phyloP scores from a whole-genome alignment of 2,329 filamentous ascomycete species.

The Curvularia verruculosa region DNA sequence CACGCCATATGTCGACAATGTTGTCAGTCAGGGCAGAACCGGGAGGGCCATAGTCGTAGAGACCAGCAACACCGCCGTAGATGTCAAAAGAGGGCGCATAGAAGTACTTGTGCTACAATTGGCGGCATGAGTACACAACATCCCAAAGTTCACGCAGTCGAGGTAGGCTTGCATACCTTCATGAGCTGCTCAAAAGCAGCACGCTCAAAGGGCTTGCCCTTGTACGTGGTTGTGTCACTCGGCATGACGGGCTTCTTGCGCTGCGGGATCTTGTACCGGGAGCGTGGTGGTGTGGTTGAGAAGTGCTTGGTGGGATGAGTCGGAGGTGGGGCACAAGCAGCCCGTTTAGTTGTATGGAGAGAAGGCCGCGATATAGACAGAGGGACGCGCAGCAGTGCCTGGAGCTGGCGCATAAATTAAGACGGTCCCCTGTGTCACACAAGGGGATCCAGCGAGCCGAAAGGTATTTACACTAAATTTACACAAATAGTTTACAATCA shows the following conservation, averaged over 20 bases:
- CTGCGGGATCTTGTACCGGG: slow-evolving; percentile 38
- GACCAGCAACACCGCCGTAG: slow-evolving; percentile 84
- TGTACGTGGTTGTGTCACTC: slow-evolving; percentile 61
- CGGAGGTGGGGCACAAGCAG: slow-evolving; percentile 41
- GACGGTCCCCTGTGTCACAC: slow-evolving; percentile 27
- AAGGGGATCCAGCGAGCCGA: slow-evolving; percentile 30
- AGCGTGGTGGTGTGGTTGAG: slow-evolving; percentile 40
- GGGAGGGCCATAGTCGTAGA: slow-evolving; percentile 93
- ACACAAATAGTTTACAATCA: slow-evolving; percentile 21
- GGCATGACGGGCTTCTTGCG: slow-evolving; percentile 41
- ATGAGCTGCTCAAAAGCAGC: slow-evolving; percentile 82
- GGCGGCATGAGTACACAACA: slow-evolving; percentile 33
- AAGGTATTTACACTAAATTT: slow-evolving; percentile 22
- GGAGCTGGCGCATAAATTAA: slow-evolving; percentile 47
- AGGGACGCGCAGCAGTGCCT: slow-evolving; percentile 48
- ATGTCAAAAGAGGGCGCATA: slow-evolving; percentile 96
- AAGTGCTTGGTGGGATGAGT: slow-evolving; percentile 45
- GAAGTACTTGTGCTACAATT: slow-evolving; percentile 61
- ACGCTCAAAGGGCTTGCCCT: slow-evolving; percentile 86
- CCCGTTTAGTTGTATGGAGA: slow-evolving; percentile 27
- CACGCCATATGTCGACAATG: slow-evolving; percentile 87
- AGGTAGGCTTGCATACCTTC: slow-evolving; percentile 68
- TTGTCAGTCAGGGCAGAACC: slow-evolving; percentile 86
- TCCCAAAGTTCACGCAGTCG: neutral
- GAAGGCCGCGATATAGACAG: slow-evolving; percentile 36